Evolutionary conservation across 2,329 filamentous ascomycete species (phyloP).

Genomic region (Aspergillus latus): DNA sequence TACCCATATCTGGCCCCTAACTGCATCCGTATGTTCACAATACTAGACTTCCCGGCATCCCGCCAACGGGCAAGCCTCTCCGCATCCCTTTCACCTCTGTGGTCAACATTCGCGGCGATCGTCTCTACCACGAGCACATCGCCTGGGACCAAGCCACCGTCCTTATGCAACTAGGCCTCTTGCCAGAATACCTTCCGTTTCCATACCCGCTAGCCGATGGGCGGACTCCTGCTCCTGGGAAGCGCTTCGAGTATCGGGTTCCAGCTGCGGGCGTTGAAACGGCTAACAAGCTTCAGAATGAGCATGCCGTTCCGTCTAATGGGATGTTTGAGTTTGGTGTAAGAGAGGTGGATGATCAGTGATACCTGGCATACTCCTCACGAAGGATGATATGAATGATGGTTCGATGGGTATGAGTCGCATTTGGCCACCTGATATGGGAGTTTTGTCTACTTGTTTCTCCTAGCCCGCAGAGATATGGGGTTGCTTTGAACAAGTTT

Average conservation of each 20-base stretch:
- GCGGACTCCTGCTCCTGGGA: constrained; percentile 36
- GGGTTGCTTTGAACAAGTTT: too few species aligned
- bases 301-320: constrained; percentile 55
- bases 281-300: constrained; percentile 52
- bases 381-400: too few species aligned
- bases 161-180: constrained; percentile 60
- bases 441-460: too few species aligned
- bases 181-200: constrained; percentile 66
- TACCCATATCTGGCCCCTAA: too few species aligned
- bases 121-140: constrained; percentile 70
- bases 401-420: too few species aligned
- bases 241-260: constrained; percentile 59
- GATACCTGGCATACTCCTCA: background rate
- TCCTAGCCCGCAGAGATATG: too few species aligned
- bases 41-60: constrained; percentile 57
- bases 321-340: constrained; percentile 51
- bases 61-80: constrained; percentile 55
- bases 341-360: constrained; percentile 27
- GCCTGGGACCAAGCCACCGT: constrained; percentile 67
- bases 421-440: too few species aligned
- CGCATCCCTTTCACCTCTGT: constrained; percentile 65
- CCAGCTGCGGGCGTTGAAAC: constrained; percentile 60
- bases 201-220: constrained; percentile 54
- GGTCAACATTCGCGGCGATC: constrained; percentile 67
- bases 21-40: background rate